Conservation (phyloP, 177 flowering plant genomes). For the Vitis hybrid region DNA sequence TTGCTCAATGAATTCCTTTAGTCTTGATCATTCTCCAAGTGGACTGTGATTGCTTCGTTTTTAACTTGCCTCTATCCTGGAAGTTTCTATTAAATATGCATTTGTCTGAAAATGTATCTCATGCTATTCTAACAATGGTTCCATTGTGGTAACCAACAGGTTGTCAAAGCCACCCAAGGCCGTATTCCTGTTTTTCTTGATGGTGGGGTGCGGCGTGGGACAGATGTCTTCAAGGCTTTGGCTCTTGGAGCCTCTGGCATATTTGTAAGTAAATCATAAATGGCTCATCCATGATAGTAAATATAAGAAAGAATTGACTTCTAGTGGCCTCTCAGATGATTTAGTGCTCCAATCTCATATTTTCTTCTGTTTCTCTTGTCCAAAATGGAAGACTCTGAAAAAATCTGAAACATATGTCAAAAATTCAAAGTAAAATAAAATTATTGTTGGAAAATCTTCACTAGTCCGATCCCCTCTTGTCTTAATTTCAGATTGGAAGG, state of each 20-base stretch:
- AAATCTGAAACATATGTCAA: too few relatives aligned
- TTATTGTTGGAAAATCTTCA: not conserved
- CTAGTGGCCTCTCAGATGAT: too few relatives aligned
- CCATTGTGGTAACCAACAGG: slow-evolving; percentile 38
- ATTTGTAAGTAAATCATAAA: slow-evolving; percentile 56
- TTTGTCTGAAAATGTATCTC: not conserved
- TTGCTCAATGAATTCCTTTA: too few relatives aligned
- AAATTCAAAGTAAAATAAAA: not conserved
- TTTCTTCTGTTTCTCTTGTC: not conserved
- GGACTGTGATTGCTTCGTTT: too few relatives aligned
- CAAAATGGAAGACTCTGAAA: too few relatives aligned
- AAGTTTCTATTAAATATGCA: not conserved
- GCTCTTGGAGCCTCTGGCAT: slow-evolving; percentile 94
- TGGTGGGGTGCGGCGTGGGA: slow-evolving; percentile 89
- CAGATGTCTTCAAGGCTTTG: slow-evolving; percentile 92
- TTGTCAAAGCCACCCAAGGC: slow-evolving; percentile 84
- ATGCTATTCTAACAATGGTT: not conserved
- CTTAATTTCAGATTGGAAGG: slow-evolving; percentile 68
- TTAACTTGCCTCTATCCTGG: too few relatives aligned
- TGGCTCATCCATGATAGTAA: too few relatives aligned
- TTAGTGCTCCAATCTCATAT: not conserved
- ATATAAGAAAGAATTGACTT: too few relatives aligned
- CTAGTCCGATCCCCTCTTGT: not conserved
- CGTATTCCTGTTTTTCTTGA: slow-evolving; percentile 80
- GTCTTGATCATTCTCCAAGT: too few relatives aligned